Evolutionary conservation across 2,329 filamentous ascomycete genomes (phyloP).

Genomic region (Talaromyces sp.): DNA sequence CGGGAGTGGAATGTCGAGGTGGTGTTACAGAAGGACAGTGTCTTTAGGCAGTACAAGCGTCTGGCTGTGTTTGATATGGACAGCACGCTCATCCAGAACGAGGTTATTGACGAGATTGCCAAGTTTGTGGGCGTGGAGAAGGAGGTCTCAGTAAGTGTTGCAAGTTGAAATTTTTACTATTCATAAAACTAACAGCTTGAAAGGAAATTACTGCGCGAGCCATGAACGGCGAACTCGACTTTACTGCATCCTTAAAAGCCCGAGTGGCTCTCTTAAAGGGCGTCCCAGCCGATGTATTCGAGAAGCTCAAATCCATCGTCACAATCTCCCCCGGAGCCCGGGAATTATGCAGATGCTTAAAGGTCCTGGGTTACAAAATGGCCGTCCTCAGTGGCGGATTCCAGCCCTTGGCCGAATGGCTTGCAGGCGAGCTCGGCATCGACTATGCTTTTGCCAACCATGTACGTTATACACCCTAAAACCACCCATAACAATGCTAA

Average conservation of each 20-base stretch:
- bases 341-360: constrained; percentile 68
- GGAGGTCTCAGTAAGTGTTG: constrained; percentile 59
- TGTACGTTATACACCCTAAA: constrained; percentile 35
- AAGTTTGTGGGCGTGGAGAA: constrained; percentile 75
- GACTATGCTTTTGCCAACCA: constrained; percentile 89
- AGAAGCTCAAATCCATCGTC: constrained; percentile 67
- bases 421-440: constrained; percentile 73
- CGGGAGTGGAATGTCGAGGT: constrained; percentile 85
- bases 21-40: constrained; percentile 65
- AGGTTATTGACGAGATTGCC: constrained; percentile 94
- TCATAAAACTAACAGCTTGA: background rate
- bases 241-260: constrained; percentile 74
- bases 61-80: constrained; percentile 98
- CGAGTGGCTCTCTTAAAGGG: constrained; percentile 77
- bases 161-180: background rate
- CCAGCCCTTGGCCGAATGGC: constrained; percentile 79
- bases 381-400: constrained; percentile 93
- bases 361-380: constrained; percentile 74
- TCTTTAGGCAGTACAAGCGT: constrained; percentile 74
- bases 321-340: constrained; percentile 76
- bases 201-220: constrained; percentile 80
- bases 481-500: background rate
- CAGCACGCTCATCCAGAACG: constrained; percentile 91
- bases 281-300: constrained; percentile 72
- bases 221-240: constrained; percentile 95